Percentiles rank a stretch among this genome's conserved stretches.
Evolutionary conservation across 192 early-diverging fungal species (phyloP).

Genomic region (Coemansia sp.): DNA sequence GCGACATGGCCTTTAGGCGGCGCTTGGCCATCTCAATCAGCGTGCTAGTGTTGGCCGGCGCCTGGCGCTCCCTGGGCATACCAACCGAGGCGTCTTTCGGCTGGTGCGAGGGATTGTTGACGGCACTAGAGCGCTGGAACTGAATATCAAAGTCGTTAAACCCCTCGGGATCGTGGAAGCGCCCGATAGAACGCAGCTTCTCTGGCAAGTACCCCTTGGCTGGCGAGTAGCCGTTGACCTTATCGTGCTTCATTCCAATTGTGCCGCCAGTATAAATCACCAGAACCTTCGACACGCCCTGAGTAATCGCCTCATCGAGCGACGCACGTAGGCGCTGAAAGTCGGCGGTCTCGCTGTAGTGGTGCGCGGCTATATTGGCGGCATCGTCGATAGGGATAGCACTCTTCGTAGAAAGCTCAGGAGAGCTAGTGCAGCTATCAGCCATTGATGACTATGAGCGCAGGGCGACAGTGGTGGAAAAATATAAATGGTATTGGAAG

Average conservation of each 20-base stretch:
- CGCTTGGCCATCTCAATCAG: conserved; percentile 36
- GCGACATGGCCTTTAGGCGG: conserved; percentile 37
- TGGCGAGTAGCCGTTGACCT: conserved; percentile 67
- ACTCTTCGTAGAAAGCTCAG: not conserved
- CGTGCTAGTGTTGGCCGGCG: conserved; percentile 14
- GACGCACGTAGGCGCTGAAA: conserved; percentile 56
- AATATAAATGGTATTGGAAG: not conserved
- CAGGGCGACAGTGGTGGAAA: not conserved
- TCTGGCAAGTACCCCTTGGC: conserved; percentile 78
- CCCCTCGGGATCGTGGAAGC: conserved; percentile 79
- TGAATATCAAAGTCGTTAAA: conserved; percentile 46
- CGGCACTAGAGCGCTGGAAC: conserved; percentile 42
- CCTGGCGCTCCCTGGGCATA: not conserved
- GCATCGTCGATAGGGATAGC: not conserved
- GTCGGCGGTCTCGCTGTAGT: conserved; percentile 53
- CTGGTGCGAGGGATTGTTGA: conserved; percentile 3
- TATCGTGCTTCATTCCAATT: conserved; percentile 83
- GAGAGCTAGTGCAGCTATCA: conserved; percentile 1
- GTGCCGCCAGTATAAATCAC: conserved; percentile 96
- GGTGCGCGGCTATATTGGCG: conserved; percentile 31
- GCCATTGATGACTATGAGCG: not conserved
- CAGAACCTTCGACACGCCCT: conserved; percentile 76
- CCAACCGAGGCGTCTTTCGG: conserved; percentile 1
- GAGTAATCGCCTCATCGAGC: conserved; percentile 61
- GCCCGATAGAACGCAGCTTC: conserved; percentile 67